These are phyloP conservation scores for Meyerozyma sp. DNA, from an alignment of 1,139 yeast genomes.

Conservation along the genomic window DNA sequence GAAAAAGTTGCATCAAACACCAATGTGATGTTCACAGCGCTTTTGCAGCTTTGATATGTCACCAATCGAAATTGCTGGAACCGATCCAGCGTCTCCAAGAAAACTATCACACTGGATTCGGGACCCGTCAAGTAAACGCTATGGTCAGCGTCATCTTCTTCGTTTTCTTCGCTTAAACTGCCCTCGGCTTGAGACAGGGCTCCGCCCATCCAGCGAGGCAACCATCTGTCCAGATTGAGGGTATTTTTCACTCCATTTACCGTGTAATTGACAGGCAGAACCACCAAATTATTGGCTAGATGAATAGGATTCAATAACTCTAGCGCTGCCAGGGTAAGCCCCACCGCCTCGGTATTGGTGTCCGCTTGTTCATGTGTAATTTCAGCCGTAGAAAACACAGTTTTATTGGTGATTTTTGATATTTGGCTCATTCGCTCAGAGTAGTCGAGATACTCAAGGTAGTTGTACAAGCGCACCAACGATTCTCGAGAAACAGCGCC, in stretches of 20 bases:
- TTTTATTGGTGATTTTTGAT: slow-evolving; percentile 12
- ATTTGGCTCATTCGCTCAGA: slow-evolving; percentile 22
- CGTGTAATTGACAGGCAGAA: slow-evolving; percentile 36
- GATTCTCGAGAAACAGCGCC: slow-evolving; percentile 10
- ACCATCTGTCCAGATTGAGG: not conserved
- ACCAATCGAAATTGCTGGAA: slow-evolving; percentile 24
- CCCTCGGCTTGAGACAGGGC: not conserved
- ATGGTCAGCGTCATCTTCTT: slow-evolving; percentile 6
- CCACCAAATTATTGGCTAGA: slow-evolving; percentile 32
- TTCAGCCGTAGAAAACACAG: slow-evolving; percentile 11
- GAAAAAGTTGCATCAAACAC: slow-evolving; percentile 25
- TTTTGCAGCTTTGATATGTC: slow-evolving; percentile 12
- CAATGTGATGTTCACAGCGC: slow-evolving; percentile 20
- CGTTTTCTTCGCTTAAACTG: slow-evolving; percentile 5
- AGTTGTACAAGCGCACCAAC: slow-evolving; percentile 24
- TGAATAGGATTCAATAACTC: slow-evolving; percentile 30
- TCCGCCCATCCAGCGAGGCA: not conserved
- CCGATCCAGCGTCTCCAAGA: slow-evolving; percentile 12
- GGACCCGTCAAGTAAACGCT: slow-evolving; percentile 28
- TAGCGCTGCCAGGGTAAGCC: slow-evolving; percentile 14
- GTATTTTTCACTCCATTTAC: slow-evolving; percentile 27
- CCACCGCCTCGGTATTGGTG: slow-evolving; percentile 8
- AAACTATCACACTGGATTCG: slow-evolving; percentile 20
- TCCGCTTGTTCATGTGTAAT: slow-evolving; percentile 4
- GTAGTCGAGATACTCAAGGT: slow-evolving; percentile 30